phyloP scores from a whole-genome alignment of 106 monocot genomes.

The Gastrodia elata region DNA sequence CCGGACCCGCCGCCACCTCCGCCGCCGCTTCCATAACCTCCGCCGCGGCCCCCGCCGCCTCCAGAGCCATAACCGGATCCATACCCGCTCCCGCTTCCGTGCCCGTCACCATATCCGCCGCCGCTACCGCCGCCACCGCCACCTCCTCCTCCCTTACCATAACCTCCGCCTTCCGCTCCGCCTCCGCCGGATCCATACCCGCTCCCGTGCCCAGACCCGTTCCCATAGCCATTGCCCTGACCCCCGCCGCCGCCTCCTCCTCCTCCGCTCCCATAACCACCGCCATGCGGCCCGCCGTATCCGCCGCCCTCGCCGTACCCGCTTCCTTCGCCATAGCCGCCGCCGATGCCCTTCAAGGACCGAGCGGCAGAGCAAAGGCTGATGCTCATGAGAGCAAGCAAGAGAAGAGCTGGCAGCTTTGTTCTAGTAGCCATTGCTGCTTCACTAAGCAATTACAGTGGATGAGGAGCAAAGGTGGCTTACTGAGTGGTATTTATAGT shows the following conservation, averaged over 20 bases:
- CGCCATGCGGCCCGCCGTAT: not conserved
- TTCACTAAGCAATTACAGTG: not conserved
- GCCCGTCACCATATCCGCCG: not conserved
- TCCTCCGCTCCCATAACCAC: not conserved
- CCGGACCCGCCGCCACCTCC: not conserved
- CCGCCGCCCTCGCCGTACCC: constrained; percentile 2
- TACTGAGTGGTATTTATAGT: constrained; percentile 8
- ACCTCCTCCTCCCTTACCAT: constrained; percentile 5
- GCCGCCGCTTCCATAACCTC: not conserved
- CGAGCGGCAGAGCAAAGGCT: not conserved
- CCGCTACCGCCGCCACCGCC: constrained; percentile 3
- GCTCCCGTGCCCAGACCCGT: not conserved
- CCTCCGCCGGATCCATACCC: constrained; percentile 1
- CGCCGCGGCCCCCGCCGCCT: not conserved
- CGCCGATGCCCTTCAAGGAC: not conserved
- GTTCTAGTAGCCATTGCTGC: not conserved
- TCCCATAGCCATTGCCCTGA: not conserved
- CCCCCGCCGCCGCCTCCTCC: constrained; percentile 3
- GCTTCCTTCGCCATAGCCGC: not conserved
- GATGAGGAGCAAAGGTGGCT: not conserved
- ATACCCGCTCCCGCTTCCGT: constrained; percentile 4
- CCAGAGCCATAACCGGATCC: constrained; percentile 5
- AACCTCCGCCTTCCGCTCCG: not conserved
- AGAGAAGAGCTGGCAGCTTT: not conserved
- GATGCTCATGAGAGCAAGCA: not conserved